Evolutionary conservation across 257 asterid species (phyloP).

Genomic region (Lithospermum erythrorhizon): DNA sequence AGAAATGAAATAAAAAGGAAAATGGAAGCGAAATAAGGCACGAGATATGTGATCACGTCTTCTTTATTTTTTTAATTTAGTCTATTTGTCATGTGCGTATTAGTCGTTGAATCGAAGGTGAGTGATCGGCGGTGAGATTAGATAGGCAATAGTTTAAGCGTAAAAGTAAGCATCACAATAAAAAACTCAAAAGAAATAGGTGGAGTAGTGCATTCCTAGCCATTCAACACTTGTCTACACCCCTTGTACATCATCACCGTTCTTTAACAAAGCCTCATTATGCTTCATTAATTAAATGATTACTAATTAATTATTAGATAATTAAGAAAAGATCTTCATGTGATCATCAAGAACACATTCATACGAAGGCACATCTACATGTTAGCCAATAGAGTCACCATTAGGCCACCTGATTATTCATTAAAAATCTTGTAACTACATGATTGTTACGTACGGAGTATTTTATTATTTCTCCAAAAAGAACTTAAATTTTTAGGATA

Average conservation of each 20-base stretch:
- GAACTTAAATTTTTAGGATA: neutral
- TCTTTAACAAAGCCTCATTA: constrained; percentile 12
- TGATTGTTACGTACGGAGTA: too few relatives aligned
- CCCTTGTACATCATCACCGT: constrained; percentile 19
- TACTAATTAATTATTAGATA: constrained; percentile 6
- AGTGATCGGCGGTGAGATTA: too few relatives aligned
- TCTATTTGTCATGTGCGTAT: too few relatives aligned
- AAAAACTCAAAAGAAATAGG: too few relatives aligned
- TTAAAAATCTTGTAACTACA: neutral
- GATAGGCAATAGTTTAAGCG: too few relatives aligned
- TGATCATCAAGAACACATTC: constrained; percentile 19
- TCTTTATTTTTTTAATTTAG: too few relatives aligned
- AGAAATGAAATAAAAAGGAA: too few relatives aligned
- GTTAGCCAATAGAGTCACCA: constrained; percentile 43
- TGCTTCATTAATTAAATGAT: neutral
- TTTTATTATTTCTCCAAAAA: neutral
- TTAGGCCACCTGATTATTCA: constrained; percentile 39
- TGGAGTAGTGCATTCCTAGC: constrained; percentile 9
- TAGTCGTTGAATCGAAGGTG: too few relatives aligned
- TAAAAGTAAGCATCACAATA: too few relatives aligned
- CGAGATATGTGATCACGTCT: too few relatives aligned
- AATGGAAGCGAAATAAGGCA: too few relatives aligned
- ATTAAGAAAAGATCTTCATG: constrained; percentile 19
- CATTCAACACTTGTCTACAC: constrained; percentile 34
- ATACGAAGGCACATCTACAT: constrained; percentile 32